A percentile compares a stretch with the other conserved stretches of the same genome.
These are phyloP conservation scores for Glycine tomentella DNA, from an alignment of 306 rosid species.

Conservation along the genomic window DNA sequence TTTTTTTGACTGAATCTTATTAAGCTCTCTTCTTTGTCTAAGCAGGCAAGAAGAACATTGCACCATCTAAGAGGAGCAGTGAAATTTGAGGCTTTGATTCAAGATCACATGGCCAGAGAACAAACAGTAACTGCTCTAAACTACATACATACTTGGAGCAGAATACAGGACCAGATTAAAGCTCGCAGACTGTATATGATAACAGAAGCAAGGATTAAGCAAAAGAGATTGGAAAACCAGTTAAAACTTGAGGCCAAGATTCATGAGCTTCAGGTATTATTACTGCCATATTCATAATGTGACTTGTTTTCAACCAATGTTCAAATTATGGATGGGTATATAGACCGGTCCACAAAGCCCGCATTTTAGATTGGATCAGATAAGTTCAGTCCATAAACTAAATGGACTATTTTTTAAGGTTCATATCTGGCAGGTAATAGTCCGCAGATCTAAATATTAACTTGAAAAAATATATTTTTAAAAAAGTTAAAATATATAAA, in stretches of 20 bases:
- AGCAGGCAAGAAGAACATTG: conserved; percentile 58
- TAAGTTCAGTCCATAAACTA: no score
- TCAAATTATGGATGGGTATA: no score
- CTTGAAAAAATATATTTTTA: no score
- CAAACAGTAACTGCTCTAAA: conserved; percentile 59
- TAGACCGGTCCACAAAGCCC: no score
- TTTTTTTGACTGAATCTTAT: not conserved
- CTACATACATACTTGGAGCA: conserved; percentile 70
- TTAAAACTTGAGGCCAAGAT: conserved; percentile 68
- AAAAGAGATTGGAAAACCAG: conserved; percentile 66
- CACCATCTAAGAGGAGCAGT: conserved; percentile 37
- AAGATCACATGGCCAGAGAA: conserved; percentile 54
- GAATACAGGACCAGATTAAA: conserved; percentile 67
- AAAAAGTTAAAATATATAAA: no score
- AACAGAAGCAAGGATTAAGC: conserved; percentile 63
- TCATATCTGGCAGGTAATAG: accelerated
- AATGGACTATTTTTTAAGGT: no score
- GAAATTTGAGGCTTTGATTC: conserved; percentile 50
- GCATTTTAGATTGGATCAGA: no score
- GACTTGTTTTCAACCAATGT: no score
- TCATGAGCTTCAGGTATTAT: conserved; percentile 69
- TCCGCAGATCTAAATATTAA: no score
- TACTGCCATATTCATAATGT: not conserved
- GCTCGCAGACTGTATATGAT: conserved; percentile 68
- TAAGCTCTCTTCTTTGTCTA: not conserved